These are phyloP conservation scores for Oryza longistaminata DNA, from an alignment of 176 grass and related monocot species.

Conservation along the genomic window DNA sequence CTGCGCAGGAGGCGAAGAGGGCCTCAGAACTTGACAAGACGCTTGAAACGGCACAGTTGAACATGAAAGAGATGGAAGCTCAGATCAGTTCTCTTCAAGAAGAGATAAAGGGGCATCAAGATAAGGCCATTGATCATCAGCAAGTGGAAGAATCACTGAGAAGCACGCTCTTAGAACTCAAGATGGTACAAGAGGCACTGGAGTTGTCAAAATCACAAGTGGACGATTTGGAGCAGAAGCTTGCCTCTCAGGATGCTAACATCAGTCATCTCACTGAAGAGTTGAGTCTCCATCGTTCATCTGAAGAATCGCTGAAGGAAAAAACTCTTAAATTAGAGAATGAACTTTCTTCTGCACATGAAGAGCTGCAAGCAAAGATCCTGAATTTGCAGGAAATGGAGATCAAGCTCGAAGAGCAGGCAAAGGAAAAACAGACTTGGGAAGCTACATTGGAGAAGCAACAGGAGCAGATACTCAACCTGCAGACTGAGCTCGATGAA, in stretches of 20 bases:
- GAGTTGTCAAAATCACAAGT: slow-evolving; percentile 68
- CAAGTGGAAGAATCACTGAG: slow-evolving; percentile 65
- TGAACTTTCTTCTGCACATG: slow-evolving; percentile 43
- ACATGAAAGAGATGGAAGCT: slow-evolving; percentile 74
- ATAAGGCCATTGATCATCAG: slow-evolving; percentile 52
- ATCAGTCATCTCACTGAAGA: slow-evolving; percentile 71
- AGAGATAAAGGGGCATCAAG: slow-evolving; percentile 62
- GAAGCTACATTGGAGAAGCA: slow-evolving; percentile 57
- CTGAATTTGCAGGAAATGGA: slow-evolving; percentile 55
- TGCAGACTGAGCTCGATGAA: slow-evolving; percentile 45
- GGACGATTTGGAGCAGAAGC: slow-evolving; percentile 68
- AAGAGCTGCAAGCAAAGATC: slow-evolving; percentile 58
- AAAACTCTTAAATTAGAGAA: slow-evolving; percentile 56
- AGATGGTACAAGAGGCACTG: slow-evolving; percentile 59
- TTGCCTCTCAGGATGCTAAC: slow-evolving; percentile 59
- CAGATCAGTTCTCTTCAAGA: slow-evolving; percentile 64
- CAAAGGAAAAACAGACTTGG: slow-evolving; percentile 45
- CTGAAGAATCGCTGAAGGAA: slow-evolving; percentile 69
- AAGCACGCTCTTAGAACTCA: slow-evolving; percentile 59
- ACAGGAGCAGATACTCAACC: slow-evolving; percentile 42
- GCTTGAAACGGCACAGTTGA: slow-evolving; percentile 56
- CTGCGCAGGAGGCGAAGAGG: slow-evolving; percentile 66
- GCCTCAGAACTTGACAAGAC: slow-evolving; percentile 69
- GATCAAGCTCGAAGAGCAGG: slow-evolving; percentile 58
- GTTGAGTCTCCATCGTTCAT: slow-evolving; percentile 51